phyloP scores from a whole-genome alignment of 257 asterid species.

The Petrea volubilis region DNA sequence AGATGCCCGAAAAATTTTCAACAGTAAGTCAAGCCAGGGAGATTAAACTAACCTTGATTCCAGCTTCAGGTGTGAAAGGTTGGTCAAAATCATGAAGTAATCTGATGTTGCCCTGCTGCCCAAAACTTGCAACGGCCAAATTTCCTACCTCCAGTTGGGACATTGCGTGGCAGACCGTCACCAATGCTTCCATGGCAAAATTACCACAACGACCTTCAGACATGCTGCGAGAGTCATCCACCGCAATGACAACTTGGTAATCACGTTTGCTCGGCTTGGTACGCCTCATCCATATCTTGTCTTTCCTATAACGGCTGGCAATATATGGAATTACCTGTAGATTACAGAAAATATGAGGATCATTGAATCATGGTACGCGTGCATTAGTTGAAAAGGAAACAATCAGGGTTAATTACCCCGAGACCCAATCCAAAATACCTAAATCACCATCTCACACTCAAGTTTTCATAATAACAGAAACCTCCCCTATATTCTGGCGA shows the following conservation, averaged over 20 bases:
- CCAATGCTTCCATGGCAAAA: constrained; percentile 88
- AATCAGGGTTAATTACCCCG: no score
- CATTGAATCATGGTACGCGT: not conserved
- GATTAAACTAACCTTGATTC: constrained; percentile 60
- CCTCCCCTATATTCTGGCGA: no score
- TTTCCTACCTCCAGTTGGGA: constrained; percentile 92
- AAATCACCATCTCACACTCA: no score
- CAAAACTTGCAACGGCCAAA: constrained; percentile 88
- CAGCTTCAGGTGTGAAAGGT: constrained; percentile 87
- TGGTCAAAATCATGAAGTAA: constrained; percentile 83
- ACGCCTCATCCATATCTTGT: constrained; percentile 92
- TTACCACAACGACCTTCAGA: constrained; percentile 74
- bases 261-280: constrained; percentile 90
- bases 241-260: constrained; percentile 92
- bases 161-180: constrained; percentile 96
- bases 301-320: constrained; percentile 91
- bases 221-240: constrained; percentile 97
- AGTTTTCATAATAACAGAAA: no score
- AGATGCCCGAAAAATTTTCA: not conserved
- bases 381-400: not conserved
- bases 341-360: not conserved
- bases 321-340: constrained; percentile 81
- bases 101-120: constrained; percentile 85
- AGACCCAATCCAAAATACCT: no score
- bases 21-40: no score